Percentiles rank a stretch among this genome's conserved stretches.
phyloP scores from a whole-genome alignment of 2,329 filamentous ascomycete species.

The Chalara sp. region DNA sequence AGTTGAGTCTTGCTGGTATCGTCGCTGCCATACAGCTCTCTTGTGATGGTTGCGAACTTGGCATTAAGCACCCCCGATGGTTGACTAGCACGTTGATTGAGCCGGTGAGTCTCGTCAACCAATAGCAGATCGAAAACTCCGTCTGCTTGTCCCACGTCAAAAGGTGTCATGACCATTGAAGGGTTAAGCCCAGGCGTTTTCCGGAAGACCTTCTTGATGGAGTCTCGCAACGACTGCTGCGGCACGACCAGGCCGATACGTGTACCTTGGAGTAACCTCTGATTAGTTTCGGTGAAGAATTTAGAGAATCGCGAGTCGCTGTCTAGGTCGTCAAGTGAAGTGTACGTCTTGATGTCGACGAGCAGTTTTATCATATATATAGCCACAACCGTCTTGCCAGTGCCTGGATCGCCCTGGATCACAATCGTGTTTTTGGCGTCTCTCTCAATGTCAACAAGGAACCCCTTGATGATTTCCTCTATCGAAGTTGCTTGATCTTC shows the following conservation, averaged over 20 bases:
- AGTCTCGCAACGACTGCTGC: slow-evolving; percentile 10
- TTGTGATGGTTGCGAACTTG: slow-evolving; percentile 11
- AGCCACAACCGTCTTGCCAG: slow-evolving; percentile 9
- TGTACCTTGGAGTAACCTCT: slow-evolving; percentile 6
- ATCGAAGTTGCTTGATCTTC: slow-evolving; percentile 9
- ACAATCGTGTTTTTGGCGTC: slow-evolving; percentile 5
- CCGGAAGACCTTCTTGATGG: slow-evolving; percentile 8
- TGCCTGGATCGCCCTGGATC: slow-evolving; percentile 10
- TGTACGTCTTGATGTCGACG: slow-evolving; percentile 9
- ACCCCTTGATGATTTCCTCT: slow-evolving; percentile 8
- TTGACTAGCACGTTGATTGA: slow-evolving; percentile 11
- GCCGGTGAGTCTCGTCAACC: slow-evolving; percentile 10
- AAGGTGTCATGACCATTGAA: slow-evolving; percentile 10
- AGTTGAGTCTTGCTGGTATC: slow-evolving; percentile 10
- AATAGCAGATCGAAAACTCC: slow-evolving; percentile 8
- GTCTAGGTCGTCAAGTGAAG: slow-evolving; percentile 10
- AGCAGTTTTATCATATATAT: slow-evolving; percentile 12
- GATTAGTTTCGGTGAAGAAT: slow-evolving; percentile 8
- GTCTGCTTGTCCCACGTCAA: slow-evolving; percentile 9
- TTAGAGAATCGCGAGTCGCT: slow-evolving; percentile 8
- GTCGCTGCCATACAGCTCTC: slow-evolving; percentile 8
- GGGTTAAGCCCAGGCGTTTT: slow-evolving; percentile 10
- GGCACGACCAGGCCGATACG: slow-evolving; percentile 9
- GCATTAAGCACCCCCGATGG: slow-evolving; percentile 6
- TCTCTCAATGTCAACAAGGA: slow-evolving; percentile 8